Conservation (phyloP, 2,329 filamentous ascomycete genomes). For the Rhynchosporium agropyri region DNA sequence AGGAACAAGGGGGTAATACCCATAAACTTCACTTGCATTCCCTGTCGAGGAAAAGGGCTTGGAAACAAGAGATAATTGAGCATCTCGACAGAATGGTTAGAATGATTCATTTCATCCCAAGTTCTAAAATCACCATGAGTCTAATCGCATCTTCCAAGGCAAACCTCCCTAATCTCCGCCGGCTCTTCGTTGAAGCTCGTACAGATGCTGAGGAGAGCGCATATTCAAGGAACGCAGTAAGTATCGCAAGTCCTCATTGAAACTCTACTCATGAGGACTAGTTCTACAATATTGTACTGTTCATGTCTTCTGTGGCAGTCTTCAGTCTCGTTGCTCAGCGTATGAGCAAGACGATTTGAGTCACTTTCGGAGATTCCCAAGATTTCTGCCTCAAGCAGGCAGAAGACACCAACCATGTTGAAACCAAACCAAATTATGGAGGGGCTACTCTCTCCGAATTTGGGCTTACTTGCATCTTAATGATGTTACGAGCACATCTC, state of each 20-base stretch:
- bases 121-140: constrained; percentile 27
- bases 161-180: constrained; percentile 89
- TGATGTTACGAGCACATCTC: no score
- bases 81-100: constrained; percentile 33
- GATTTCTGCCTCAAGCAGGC: neutral
- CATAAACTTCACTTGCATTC: constrained; percentile 25
- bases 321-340: constrained; percentile 93
- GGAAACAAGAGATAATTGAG: constrained; percentile 30
- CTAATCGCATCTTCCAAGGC: constrained; percentile 48
- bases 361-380: neutral
- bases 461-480: no score
- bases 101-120: constrained; percentile 11
- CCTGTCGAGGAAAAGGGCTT: constrained; percentile 28
- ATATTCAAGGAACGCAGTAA: constrained; percentile 88
- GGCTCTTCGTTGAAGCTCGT: constrained; percentile 91
- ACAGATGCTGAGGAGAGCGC: constrained; percentile 93
- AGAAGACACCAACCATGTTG: no score
- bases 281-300: constrained; percentile 98
- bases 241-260: constrained; percentile 41
- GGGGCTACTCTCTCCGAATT: no score
- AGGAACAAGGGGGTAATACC: constrained; percentile 25
- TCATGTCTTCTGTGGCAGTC: constrained; percentile 93
- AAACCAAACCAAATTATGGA: no score
- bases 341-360: constrained; percentile 50
- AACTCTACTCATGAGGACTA: constrained; percentile 45